Base-by-base conservation (phyloP, 768 basidiomycete species). In the Auricularia auricula-judae region DNA sequence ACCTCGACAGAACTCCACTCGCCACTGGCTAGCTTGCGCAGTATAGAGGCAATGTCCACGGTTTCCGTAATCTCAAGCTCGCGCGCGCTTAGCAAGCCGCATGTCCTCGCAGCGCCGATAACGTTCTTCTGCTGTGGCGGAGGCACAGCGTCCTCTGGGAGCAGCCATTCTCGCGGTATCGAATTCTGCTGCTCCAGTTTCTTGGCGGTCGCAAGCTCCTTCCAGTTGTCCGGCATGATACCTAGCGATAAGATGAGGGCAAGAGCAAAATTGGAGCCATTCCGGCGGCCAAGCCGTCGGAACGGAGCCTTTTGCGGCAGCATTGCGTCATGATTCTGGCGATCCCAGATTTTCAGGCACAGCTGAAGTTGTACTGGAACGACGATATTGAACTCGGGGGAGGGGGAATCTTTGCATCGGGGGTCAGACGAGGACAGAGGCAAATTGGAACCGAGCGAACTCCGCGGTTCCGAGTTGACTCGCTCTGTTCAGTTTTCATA, bases 1-100 rank as follows among this genome's bases (percentile, higher is more conserved):
- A 91, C 88, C 18, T 84, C 82, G 1, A 89, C 82, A 1, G 87
- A 76, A 0, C 86, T 79, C 85, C 85, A 89, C 56, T 76, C 72
- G 3, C 79, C 79, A 0, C 68, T 74, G 14, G 81, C 82, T 14
- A 92, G 75, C 42, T 81, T 86, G 36, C 74, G 65, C 36, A 91
- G 75, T 3, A 91, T 72, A 68, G 18, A 77, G 74, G 77, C 77
- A 3, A 84, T 68, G 68, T 88, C 85, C 51, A 71, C 72, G 0
- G 77, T 76, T 58, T 80, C 81, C 1, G 88, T 90, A 47, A 89
- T 89, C 65, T 80, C 79, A 33, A 88, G 68, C 67, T 90, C 86
- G 34, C 72, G 75, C 1, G 71, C 65, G 4, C 81, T 80, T 35
- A 93, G 78, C 11, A 91, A 70, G 3, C 85, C 86, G 69, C 80